Percentiles rank a stretch among this genome's conserved stretches.
Evolutionary conservation across 495 filamentous ascomycete species (phyloP).

Genomic region (Amniculicola lignicola): DNA sequence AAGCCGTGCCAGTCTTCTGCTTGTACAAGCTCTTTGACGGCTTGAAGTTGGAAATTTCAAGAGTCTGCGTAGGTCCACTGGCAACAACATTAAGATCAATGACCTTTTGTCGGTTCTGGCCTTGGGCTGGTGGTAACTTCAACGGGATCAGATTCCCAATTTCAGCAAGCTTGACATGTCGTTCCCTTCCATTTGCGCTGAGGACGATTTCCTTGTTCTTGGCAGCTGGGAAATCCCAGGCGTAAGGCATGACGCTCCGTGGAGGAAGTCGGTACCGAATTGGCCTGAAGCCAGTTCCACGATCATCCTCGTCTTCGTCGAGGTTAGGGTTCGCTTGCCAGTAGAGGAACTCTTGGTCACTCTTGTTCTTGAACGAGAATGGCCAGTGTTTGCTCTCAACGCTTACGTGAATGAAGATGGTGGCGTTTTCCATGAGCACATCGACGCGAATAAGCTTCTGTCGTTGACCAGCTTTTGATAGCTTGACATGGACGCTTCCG

Average conservation of each 20-base stretch:
- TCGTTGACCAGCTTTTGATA: conserved; percentile 82
- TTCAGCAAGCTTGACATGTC: conserved; percentile 89
- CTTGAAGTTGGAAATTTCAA: conserved; percentile 93
- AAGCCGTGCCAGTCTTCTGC: conserved; percentile 60
- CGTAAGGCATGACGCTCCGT: conserved; percentile 97
- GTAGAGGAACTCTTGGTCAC: conserved; percentile 92
- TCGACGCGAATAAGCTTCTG: conserved; percentile 87
- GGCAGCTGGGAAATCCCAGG: conserved; percentile 98
- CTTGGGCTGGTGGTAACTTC: conserved; percentile 64
- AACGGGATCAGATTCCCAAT: conserved; percentile 93
- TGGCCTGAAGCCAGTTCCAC: conserved; percentile 75
- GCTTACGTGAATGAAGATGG: conserved; percentile 87
- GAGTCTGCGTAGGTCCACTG: conserved; percentile 89
- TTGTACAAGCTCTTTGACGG: conserved; percentile 91
- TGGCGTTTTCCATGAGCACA: conserved; percentile 84
- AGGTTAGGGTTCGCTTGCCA: conserved; percentile 76
- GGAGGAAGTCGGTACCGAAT: conserved; percentile 91
- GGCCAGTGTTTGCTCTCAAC: conserved; percentile 93
- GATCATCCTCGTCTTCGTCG: conserved; percentile 80
- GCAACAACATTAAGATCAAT: conserved; percentile 95
- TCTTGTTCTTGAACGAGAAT: conserved; percentile 97
- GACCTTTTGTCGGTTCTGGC: conserved; percentile 64
- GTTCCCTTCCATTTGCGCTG: conserved; percentile 70
- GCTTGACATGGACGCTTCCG: conserved; percentile 86
- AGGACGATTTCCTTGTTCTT: conserved; percentile 91